A percentile compares a stretch with the other conserved stretches of the same genome.
Evolutionary conservation across 2,329 filamentous ascomycete genomes (phyloP).

Genomic region (Aureobasidium sp.): DNA sequence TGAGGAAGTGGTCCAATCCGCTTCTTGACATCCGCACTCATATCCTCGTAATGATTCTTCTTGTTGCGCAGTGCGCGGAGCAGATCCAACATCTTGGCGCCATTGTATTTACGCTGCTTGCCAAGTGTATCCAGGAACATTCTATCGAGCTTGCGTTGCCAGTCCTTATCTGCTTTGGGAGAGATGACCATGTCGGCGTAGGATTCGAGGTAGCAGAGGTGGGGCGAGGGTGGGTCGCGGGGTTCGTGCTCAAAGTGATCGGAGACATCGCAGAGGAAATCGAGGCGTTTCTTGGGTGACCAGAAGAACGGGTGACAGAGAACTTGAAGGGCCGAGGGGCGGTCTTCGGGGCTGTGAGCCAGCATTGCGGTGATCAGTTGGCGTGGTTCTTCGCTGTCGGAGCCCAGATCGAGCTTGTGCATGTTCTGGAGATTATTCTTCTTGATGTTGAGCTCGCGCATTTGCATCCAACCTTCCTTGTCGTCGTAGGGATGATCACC

Average conservation of each 20-base stretch:
- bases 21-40: conserved; percentile 69
- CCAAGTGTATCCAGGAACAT: conserved; percentile 83
- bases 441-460: conserved; percentile 88
- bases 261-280: conserved; percentile 91
- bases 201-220: conserved; percentile 51
- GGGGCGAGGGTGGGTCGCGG: conserved; percentile 67
- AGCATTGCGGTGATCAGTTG: conserved; percentile 82
- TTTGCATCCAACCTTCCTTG: conserved; percentile 79
- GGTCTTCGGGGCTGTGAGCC: conserved; percentile 52
- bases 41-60: conserved; percentile 95
- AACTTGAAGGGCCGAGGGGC: conserved; percentile 68
- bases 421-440: conserved; percentile 73
- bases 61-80: conserved; percentile 88
- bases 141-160: conserved; percentile 65
- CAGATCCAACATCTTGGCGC: conserved; percentile 72
- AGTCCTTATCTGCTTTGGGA: conserved; percentile 51
- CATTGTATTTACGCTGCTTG: conserved; percentile 92
- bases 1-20: conserved; percentile 67
- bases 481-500: conserved; percentile 91
- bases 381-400: conserved; percentile 78
- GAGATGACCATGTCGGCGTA: conserved; percentile 37
- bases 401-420: conserved; percentile 43
- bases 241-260: conserved; percentile 94
- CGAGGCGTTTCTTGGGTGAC: conserved; percentile 77
- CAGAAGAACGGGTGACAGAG: conserved; percentile 97